Evolutionary conservation across 805 yeast genomes (phyloP).

Genomic region (Candida maesae): DNA sequence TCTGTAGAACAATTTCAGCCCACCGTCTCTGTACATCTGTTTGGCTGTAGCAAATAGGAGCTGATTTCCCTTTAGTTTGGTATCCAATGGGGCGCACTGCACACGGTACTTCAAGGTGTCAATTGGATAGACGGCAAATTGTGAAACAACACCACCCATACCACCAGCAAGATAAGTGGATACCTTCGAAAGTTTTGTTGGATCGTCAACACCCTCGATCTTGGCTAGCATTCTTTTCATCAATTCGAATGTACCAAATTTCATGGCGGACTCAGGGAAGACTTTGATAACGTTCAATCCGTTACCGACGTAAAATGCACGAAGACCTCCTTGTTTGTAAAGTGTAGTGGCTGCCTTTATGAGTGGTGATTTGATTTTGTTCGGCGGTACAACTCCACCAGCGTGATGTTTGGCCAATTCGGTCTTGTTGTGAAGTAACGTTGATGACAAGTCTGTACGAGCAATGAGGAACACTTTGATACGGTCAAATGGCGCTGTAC

Average conservation of each 20-base stretch:
- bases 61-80: constrained; percentile 54
- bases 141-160: constrained; percentile 91
- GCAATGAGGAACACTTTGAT: constrained; percentile 92
- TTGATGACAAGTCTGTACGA: constrained; percentile 74
- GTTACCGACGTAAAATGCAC: constrained; percentile 90
- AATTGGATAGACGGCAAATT: constrained; percentile 89
- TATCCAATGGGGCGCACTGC: constrained; percentile 84
- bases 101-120: constrained; percentile 92
- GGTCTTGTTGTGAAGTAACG: constrained; percentile 55
- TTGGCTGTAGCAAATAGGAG: constrained; percentile 65
- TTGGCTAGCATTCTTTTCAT: constrained; percentile 70
- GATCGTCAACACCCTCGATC: constrained; percentile 72
- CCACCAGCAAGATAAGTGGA: constrained; percentile 95
- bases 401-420: constrained; percentile 39
- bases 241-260: constrained; percentile 92
- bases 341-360: constrained; percentile 75
- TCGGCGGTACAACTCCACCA: constrained; percentile 31
- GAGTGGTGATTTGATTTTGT: constrained; percentile 66
- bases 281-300: constrained; percentile 92
- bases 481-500: constrained; percentile 96
- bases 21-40: constrained; percentile 78
- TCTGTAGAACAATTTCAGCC: constrained; percentile 72
- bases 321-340: constrained; percentile 84
- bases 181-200: constrained; percentile 62
- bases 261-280: constrained; percentile 96